A percentile compares a stretch with the other conserved stretches of the same genome.
phyloP scores from a whole-genome alignment of 257 asterid genomes.

The Buddleja alternifolia region DNA sequence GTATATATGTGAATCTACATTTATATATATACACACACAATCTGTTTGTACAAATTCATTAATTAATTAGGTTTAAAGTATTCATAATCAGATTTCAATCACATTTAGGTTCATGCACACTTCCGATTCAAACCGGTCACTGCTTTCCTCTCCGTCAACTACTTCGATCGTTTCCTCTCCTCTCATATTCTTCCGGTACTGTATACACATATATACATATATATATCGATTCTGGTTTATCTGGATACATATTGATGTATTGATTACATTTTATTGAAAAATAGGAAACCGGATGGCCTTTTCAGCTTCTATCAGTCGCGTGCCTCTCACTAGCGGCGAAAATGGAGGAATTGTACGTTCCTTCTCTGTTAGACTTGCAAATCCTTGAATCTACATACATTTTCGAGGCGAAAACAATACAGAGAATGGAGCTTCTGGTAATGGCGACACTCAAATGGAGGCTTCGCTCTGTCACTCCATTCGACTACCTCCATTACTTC shows the following conservation, averaged over 20 bases:
- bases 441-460: slow-evolving; percentile 51
- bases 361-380: slow-evolving; percentile 52
- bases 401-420: slow-evolving; percentile 46
- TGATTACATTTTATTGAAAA: not conserved
- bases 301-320: slow-evolving; percentile 52
- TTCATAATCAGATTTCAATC: not conserved
- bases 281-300: slow-evolving; percentile 52
- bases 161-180: slow-evolving; percentile 51
- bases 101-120: slow-evolving; percentile 44
- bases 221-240: not conserved
- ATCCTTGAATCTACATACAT: slow-evolving; percentile 30
- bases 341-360: slow-evolving; percentile 54
- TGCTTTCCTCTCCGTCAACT: slow-evolving; percentile 55
- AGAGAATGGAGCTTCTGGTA: slow-evolving; percentile 60
- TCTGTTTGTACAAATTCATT: slow-evolving; percentile 4
- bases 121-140: slow-evolving; percentile 55
- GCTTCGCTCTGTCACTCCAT: slow-evolving; percentile 63
- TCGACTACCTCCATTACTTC: slow-evolving; percentile 55
- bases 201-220: not conserved
- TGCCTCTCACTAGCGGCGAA: slow-evolving; percentile 64
- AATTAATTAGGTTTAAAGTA: not conserved
- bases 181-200: slow-evolving; percentile 20
- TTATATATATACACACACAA: not conserved
- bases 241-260: not conserved
- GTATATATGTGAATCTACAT: slow-evolving; percentile 25